These are phyloP conservation scores for Daucus carota DNA, from an alignment of 129 eudicot species.

Conservation along the genomic window DNA sequence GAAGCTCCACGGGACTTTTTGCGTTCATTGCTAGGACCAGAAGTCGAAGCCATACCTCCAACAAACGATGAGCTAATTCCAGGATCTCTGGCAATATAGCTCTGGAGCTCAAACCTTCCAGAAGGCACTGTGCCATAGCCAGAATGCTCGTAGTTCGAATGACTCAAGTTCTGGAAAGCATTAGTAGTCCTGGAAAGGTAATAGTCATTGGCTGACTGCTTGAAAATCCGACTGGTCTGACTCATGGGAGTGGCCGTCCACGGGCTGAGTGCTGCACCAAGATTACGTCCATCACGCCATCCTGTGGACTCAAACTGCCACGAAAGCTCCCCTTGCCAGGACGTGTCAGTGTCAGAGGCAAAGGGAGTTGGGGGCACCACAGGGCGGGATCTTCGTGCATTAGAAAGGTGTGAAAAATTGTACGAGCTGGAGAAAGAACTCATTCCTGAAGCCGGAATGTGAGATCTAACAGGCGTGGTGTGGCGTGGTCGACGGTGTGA, in stretches of 20 bases:
- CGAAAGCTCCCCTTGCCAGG: conserved; percentile 66
- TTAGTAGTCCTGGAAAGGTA: conserved; percentile 38
- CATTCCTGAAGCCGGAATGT: conserved; percentile 26
- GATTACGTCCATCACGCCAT: conserved; percentile 42
- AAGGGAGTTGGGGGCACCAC: conserved; percentile 54
- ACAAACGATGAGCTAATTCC: conserved; percentile 15
- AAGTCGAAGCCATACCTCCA: not conserved
- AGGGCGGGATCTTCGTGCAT: conserved; percentile 29
- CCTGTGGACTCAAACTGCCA: conserved; percentile 61
- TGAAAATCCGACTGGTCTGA: conserved; percentile 31
- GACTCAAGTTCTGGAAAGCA: conserved; percentile 20
- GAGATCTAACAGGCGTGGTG: conserved; percentile 13
- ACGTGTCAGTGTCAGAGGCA: conserved; percentile 48
- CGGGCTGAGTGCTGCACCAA: conserved; percentile 59
- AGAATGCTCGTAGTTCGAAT: conserved; percentile 26
- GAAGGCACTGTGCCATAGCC: conserved; percentile 24
- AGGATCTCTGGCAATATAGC: conserved; percentile 39
- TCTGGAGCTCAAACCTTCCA: conserved; percentile 63
- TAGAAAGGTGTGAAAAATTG: conserved; percentile 23
- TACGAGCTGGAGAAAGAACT: conserved; percentile 38
- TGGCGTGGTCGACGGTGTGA: conserved; percentile 1
- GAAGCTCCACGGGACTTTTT: conserved; percentile 30
- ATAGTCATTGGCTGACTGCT: conserved; percentile 60
- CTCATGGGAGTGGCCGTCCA: conserved; percentile 29
- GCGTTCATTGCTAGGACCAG: not conserved